Evolutionary conservation across 306 rosid genomes (phyloP).

Genomic region (Sindora glabra): DNA sequence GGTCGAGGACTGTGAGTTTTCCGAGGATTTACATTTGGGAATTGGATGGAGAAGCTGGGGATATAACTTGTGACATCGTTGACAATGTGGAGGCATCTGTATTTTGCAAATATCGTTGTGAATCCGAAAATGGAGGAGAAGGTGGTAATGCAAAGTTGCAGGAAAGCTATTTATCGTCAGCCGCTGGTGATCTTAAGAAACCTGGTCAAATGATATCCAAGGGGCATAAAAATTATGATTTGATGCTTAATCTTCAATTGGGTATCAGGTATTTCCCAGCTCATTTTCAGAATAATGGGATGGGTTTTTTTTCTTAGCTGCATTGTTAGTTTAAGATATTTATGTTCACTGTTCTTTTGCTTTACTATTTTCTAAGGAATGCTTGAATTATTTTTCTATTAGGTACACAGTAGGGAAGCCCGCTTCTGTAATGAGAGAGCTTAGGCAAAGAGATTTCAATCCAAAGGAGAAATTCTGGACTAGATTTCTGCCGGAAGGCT

Average conservation of each 20-base stretch:
- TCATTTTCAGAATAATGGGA: background rate
- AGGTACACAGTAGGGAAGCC: slow-evolving; percentile 46
- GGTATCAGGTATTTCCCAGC: slow-evolving; percentile 29
- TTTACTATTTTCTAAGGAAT: background rate
- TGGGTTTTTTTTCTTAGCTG: background rate
- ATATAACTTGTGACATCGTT: slow-evolving; percentile 49
- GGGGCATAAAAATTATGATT: slow-evolving; percentile 43
- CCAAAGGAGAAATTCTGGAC: slow-evolving; percentile 53
- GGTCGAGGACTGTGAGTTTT: slow-evolving; percentile 27
- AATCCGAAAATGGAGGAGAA: slow-evolving; percentile 14
- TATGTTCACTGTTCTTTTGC: background rate
- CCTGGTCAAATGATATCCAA: slow-evolving; percentile 32
- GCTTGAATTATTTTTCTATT: background rate
- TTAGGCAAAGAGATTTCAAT: slow-evolving; percentile 36
- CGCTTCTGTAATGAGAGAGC: slow-evolving; percentile 26
- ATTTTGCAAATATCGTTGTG: slow-evolving; percentile 32
- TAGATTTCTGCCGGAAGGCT: slow-evolving; percentile 43
- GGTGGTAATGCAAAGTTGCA: background rate
- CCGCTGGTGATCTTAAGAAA: slow-evolving; percentile 30
- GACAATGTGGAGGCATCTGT: slow-evolving; percentile 32
- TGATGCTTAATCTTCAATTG: slow-evolving; percentile 46
- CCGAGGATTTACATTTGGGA: slow-evolving; percentile 53
- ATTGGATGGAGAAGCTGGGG: slow-evolving; percentile 49
- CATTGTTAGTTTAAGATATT: background rate
- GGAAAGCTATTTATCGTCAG: slow-evolving; percentile 28